Evolutionary conservation across 176 grass and related monocot genomes (phyloP).

Genomic region (Oryza coarctata): DNA sequence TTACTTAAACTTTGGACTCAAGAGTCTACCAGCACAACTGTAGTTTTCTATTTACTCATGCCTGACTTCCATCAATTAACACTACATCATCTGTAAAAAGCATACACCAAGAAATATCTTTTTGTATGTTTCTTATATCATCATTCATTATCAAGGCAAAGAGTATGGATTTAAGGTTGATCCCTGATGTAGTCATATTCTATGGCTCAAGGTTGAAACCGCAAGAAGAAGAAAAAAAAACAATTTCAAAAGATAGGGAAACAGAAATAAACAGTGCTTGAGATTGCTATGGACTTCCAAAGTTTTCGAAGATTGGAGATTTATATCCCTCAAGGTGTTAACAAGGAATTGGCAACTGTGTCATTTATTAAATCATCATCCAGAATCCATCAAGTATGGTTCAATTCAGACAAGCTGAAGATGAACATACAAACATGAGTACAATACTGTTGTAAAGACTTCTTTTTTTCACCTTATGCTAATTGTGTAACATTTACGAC

Average conservation of each 20-base stretch:
- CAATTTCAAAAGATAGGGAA: not conserved
- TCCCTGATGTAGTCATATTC: too few species aligned
- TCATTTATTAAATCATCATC: not conserved
- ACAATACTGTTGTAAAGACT: not conserved
- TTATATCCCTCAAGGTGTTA: not conserved
- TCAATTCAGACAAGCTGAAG: not conserved
- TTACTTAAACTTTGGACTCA: too few species aligned
- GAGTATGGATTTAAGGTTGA: too few species aligned
- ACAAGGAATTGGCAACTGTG: not conserved
- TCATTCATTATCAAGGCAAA: too few species aligned
- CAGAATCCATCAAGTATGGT: not conserved
- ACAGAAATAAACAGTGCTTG: not conserved
- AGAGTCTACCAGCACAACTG: too few species aligned
- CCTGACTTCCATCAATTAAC: too few species aligned
- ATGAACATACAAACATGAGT: not conserved
- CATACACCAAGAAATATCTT: too few species aligned
- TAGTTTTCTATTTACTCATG: too few species aligned
- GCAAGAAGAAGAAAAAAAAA: not conserved
- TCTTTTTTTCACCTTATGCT: not conserved
- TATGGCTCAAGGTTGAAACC: too few species aligned
- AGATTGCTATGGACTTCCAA: not conserved
- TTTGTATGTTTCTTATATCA: too few species aligned
- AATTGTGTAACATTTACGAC: not conserved
- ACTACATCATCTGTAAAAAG: too few species aligned
- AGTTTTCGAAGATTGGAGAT: not conserved